Percentiles rank a stretch among this genome's conserved stretches.
phyloP scores from a whole-genome alignment of 805 yeast species.

The Lachancea thermotolerans region DNA sequence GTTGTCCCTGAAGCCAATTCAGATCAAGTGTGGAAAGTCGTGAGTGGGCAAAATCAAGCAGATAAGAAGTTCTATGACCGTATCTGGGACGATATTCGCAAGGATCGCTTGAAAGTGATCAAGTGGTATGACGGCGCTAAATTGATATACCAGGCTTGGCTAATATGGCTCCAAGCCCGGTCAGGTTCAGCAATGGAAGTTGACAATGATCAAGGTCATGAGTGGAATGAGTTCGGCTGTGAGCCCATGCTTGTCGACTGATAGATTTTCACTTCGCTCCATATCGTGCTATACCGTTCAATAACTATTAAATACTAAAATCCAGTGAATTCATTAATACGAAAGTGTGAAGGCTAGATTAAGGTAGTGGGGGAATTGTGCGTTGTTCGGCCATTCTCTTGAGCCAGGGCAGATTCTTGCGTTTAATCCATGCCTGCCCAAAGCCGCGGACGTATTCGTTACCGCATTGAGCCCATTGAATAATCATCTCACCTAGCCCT shows the following conservation, averaged over 20 bases:
- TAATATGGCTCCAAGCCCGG: slow-evolving; percentile 23
- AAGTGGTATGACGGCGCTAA: slow-evolving; percentile 22
- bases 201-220: slow-evolving; percentile 5
- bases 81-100: slow-evolving; percentile 21
- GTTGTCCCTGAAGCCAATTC: neutral
- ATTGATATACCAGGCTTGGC: slow-evolving; percentile 25
- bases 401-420: neutral
- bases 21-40: slow-evolving; percentile 7
- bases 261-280: neutral
- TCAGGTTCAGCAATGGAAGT: slow-evolving; percentile 16
- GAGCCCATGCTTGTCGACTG: slow-evolving; percentile 9
- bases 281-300: neutral
- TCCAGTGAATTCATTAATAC: too few species aligned
- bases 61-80: slow-evolving; percentile 19
- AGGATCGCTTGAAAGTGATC: slow-evolving; percentile 24
- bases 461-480: neutral
- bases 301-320: neutral
- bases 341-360: too few species aligned
- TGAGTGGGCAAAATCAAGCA: slow-evolving; percentile 5
- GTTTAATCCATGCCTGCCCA: neutral
- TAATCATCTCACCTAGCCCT: neutral
- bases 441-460: neutral
- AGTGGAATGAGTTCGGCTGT: slow-evolving; percentile 5
- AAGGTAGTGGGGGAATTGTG: too few species aligned
- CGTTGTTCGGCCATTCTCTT: neutral